phyloP scores from a whole-genome alignment of 306 rosid species.

The Hylodesmum podocarpum region DNA sequence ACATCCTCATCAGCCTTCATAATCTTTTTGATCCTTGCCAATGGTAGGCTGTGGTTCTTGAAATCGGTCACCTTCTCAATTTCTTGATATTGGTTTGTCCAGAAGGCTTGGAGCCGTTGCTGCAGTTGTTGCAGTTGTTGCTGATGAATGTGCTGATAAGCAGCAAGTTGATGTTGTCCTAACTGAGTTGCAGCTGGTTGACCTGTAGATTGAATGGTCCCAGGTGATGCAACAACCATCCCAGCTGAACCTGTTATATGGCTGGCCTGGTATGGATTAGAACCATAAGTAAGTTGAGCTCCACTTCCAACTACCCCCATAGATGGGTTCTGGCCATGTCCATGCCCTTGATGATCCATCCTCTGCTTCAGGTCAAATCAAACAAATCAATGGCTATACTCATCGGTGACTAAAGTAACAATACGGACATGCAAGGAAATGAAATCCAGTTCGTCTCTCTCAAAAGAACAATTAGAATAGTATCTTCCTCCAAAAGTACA shows the following conservation, averaged over 20 bases:
- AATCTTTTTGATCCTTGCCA: conserved; percentile 75
- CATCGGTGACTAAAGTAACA: neutral
- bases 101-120: conserved; percentile 59
- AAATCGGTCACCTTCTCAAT: conserved; percentile 61
- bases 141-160: conserved; percentile 57
- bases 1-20: conserved; percentile 86
- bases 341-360: conserved; percentile 63
- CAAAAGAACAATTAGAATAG: neutral
- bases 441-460: too few species aligned
- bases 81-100: conserved; percentile 62
- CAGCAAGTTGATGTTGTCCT: conserved; percentile 65
- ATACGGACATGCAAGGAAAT: neutral
- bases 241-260: conserved; percentile 44
- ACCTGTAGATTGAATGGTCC: conserved; percentile 44
- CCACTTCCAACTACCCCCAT: conserved; percentile 45
- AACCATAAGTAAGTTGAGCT: conserved; percentile 38
- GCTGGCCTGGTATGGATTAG: conserved; percentile 42
- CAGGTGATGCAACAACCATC: conserved; percentile 38
- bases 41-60: conserved; percentile 79
- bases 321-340: conserved; percentile 44
- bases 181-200: conserved; percentile 53
- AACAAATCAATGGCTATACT: conserved; percentile 18
- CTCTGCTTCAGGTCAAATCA: conserved; percentile 40
- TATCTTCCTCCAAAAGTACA: neutral
- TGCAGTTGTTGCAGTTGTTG: conserved; percentile 60